Base-by-base conservation (phyloP, 148 eudicot genomes). In the Dianthus caryophyllus region DNA sequence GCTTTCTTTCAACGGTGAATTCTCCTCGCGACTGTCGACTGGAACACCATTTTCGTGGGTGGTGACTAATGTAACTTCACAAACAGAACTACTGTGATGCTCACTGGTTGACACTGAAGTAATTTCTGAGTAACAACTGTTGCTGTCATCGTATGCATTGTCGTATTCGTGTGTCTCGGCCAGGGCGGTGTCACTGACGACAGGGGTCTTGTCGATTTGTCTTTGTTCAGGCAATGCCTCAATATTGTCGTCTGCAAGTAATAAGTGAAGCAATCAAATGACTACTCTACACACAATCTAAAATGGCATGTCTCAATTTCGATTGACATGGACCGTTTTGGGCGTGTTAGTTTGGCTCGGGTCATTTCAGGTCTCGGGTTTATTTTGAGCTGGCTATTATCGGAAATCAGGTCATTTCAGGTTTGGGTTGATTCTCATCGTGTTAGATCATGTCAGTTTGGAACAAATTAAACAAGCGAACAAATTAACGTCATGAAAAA, bases 201-300 rank as follows among this genome's bases (percentile, higher is more conserved):
- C 16, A 4, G 52, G 20, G 20, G 8, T 24, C 47, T 36, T 38
- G 20, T 43, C 21, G 50, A 24, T 15, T 11, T 24, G 20, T 24
- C 29, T 20, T 11, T 15, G n/a, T 44, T 63, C 51, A 24, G 21
- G 22, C 17, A 22, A 60, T 10, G 52, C 30, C 2, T 43, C 54
- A 30, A 51, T 53, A 41, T 68, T 73, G 65, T 64, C 68, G 48
- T 76, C 83, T 79, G 79, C 79, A 69, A 39, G 50, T 29, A 66
- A 29, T 9, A 36, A 67, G 57, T 29, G 31, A 25, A 39, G 30
- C 36, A 21, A 58, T 24, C 29, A 43, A 2, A 36, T 21, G 24
- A 0, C 39, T 43, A n/a, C n/a, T n/a, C n/a, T n/a, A 41, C 10
- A 33, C 39, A 33, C 39, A 33, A 8, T 8, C 39, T 8, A 8